Evolutionary conservation across 208 protist genomes (phyloP), one percentile per base, ranked within the genome.

Genomic region (Porcisia hertigi): DNA sequence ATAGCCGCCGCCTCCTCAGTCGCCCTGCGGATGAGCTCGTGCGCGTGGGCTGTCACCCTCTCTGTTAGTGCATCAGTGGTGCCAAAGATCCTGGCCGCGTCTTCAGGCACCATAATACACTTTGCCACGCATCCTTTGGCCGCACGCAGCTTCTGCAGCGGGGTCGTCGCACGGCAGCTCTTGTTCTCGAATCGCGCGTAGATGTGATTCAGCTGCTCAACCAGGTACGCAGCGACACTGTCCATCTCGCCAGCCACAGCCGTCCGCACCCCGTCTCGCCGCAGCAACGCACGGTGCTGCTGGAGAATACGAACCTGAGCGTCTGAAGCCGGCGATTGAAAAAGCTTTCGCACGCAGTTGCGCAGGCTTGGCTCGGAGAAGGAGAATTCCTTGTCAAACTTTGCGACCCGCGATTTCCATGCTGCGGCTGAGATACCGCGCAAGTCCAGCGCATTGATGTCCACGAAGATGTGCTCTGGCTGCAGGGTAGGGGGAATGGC

Each of bases 321-420:
- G 71, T 88, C 85, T 23, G 71, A 84, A 45, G 71, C 75, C 23
- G 81, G 59, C 18, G 69, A 59, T 64, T 76, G 77, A n/a, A 86
- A 86, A 34, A 95, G 81, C 57, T 90, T 79, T 83, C 87, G 91
- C 36, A 95, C 77, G 43, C 87, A 83, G 53, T 79, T 86, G 54
- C 91, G 86, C 57, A 97, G 78, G 43, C 82, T 84, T 49, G 88
- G 87, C 81, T 96, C 91, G 4, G 95, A 30, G 71, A 97, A 95
- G 41, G 85, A 89, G 77, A 96, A 90, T 70, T 97, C 89, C 75
- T 90, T 89, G 62, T 96, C 87, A 75, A 95, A 97, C 39, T 85
- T 85, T 9, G 71, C 80, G n/a, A 92, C 85, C 41, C 88, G 83
- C 54, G 71, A 69, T 54, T 81, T 74, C 92, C 94, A 97, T 45